Evolutionary conservation across 768 basidiomycete genomes (phyloP).

Genomic region (Leccinum sublutescens): DNA sequence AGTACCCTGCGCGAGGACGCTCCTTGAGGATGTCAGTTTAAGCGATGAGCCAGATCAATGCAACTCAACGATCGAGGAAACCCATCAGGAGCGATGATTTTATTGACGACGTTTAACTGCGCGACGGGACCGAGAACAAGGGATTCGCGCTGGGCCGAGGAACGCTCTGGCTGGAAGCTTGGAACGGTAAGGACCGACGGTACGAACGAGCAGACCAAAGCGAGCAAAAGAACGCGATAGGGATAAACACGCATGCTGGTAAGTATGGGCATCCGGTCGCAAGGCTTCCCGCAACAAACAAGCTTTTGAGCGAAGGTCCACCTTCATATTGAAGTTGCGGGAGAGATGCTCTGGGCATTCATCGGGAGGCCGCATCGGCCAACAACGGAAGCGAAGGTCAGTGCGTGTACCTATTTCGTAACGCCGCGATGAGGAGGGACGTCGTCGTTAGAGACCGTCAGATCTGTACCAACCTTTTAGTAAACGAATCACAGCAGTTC

Average conservation of each 20-base stretch:
- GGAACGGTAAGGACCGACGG: neutral
- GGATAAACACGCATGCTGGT: conserved; percentile 4
- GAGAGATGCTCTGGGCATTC: neutral
- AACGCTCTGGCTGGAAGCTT: neutral
- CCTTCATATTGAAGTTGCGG: neutral
- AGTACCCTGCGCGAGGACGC: conserved; percentile 41
- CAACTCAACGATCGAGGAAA: conserved; percentile 38
- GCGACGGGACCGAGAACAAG: conserved; percentile 21
- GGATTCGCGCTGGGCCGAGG: neutral
- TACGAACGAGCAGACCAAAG: neutral
- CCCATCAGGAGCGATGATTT: conserved; percentile 47
- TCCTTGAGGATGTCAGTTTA: conserved; percentile 24
- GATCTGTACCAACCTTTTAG: neutral
- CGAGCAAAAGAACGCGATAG: neutral
- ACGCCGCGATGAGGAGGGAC: neutral
- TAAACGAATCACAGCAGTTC: neutral
- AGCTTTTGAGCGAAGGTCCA: conserved; percentile 1
- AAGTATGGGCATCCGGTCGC: neutral
- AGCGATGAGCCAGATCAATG: neutral
- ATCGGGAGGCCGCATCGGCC: neutral
- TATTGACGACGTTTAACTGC: conserved; percentile 41
- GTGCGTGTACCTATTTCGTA: conserved; percentile 1
- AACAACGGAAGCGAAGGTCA: neutral
- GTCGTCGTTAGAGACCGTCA: neutral
- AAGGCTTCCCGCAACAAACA: neutral